Percentiles rank a stretch among this genome's conserved stretches.
These are phyloP conservation scores for Puccinia hordei DNA, from an alignment of 1,284 basidiomycete species.

Conservation along the genomic window DNA sequence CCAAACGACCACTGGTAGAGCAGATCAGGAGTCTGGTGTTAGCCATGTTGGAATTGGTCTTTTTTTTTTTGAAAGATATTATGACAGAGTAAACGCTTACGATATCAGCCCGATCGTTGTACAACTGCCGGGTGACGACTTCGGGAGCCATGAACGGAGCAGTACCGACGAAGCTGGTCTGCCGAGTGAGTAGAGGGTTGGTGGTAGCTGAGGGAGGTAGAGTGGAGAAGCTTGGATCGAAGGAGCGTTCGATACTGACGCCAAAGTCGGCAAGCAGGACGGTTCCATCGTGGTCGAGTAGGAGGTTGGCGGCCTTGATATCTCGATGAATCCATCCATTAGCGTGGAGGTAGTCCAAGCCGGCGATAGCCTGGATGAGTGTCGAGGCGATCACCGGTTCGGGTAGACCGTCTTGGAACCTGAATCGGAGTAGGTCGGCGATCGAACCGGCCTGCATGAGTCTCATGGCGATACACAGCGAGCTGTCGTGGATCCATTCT, in stretches of 20 bases:
- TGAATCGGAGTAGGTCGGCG: conserved; percentile 80
- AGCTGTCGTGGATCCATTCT: conserved; percentile 79
- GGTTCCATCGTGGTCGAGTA: conserved; percentile 68
- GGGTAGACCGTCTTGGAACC: conserved; percentile 80
- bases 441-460: conserved; percentile 86
- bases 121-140: conserved; percentile 77
- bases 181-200: not conserved
- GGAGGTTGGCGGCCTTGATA: conserved; percentile 83
- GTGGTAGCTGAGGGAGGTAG: not conserved
- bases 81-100: no score
- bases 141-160: conserved; percentile 95
- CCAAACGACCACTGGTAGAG: conserved; percentile 39
- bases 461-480: conserved; percentile 80
- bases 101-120: conserved; percentile 67
- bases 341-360: conserved; percentile 81
- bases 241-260: conserved; percentile 70
- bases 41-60: not conserved
- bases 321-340: conserved; percentile 89
- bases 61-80: conserved; percentile 65
- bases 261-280: conserved; percentile 85
- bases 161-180: conserved; percentile 80
- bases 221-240: conserved; percentile 56
- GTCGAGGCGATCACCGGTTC: conserved; percentile 82
- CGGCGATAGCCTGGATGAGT: conserved; percentile 76
- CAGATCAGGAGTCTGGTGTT: no score